These are phyloP conservation scores for Jimgerdemannia flammicorona DNA, from an alignment of 192 early-diverging fungal species.

Conservation along the genomic window DNA sequence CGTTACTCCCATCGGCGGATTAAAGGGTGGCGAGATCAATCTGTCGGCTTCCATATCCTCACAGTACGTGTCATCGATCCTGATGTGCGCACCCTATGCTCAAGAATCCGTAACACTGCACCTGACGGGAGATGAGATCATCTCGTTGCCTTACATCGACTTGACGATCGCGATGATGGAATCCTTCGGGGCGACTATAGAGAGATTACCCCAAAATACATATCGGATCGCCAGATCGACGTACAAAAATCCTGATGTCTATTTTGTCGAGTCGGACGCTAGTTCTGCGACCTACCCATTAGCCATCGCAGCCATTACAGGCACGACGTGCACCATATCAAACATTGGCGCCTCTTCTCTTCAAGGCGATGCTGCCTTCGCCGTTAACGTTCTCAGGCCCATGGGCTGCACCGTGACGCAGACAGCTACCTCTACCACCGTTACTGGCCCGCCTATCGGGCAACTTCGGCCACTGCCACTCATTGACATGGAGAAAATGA, in stretches of 20 bases:
- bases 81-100: constrained; percentile 95
- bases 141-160: constrained; percentile 98
- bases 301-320: constrained; percentile 95
- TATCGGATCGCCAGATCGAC: constrained; percentile 78
- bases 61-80: constrained; percentile 97
- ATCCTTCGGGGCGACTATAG: constrained; percentile 83
- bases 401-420: constrained; percentile 95
- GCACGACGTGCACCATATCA: constrained; percentile 78
- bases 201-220: constrained; percentile 67
- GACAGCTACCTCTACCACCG: constrained; percentile 85
- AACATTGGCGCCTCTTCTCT: constrained; percentile 92
- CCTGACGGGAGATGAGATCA: constrained; percentile 88
- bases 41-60: constrained; percentile 92
- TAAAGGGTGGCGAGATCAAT: constrained; percentile 84
- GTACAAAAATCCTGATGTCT: constrained; percentile 81
- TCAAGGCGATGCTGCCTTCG: constrained; percentile 91
- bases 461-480: constrained; percentile 62
- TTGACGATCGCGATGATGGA: constrained; percentile 99
- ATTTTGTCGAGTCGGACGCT: constrained; percentile 94
- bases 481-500: constrained; percentile 99
- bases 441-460: constrained; percentile 77
- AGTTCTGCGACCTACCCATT: constrained; percentile 97
- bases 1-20: constrained; percentile 68
- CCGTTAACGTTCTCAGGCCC: constrained; percentile 80
- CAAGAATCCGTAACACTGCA: constrained; percentile 70